Evolutionary conservation across 371 early-diverging fungal species (phyloP).

Genomic region (Gilbertella persicaria): DNA sequence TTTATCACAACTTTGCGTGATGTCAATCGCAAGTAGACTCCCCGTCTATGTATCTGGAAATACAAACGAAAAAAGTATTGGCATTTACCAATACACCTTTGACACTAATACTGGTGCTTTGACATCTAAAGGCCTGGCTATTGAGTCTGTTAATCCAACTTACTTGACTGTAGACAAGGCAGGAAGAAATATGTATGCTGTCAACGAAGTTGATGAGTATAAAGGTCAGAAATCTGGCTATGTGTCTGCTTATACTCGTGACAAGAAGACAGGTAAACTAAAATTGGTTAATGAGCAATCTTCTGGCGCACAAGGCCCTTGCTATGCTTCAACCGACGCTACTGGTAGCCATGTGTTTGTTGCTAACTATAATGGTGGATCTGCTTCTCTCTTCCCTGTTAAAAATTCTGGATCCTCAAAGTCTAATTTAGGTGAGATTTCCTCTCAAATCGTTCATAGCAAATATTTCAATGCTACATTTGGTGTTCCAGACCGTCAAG

Average conservation of each 20-base stretch:
- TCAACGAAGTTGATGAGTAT: constrained; percentile 33
- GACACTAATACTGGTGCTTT: constrained; percentile 29
- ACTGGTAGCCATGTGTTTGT: constrained; percentile 24
- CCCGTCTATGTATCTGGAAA: constrained; percentile 53
- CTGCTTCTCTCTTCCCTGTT: constrained; percentile 28
- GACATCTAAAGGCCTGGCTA: constrained; percentile 22
- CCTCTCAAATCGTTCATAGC: constrained; percentile 9
- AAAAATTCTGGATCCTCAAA: constrained; percentile 2
- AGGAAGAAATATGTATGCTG: constrained; percentile 27
- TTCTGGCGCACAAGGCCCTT: constrained; percentile 36
- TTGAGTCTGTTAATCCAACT: constrained; percentile 31
- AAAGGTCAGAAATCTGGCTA: constrained; percentile 28
- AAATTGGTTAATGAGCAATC: constrained; percentile 25
- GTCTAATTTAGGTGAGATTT: constrained; percentile 4
- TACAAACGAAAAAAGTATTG: constrained; percentile 31
- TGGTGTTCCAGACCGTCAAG: constrained; percentile 44
- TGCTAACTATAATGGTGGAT: constrained; percentile 46
- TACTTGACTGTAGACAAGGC: constrained; percentile 26
- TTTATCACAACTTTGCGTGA: too few relatives aligned
- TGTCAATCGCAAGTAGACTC: too few relatives aligned
- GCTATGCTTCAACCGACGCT: constrained; percentile 27
- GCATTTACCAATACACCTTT: constrained; percentile 43
- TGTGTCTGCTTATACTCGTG: constrained; percentile 31
- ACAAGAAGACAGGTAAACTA: constrained; percentile 24
- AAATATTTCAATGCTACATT: constrained; percentile 12